phyloP scores from a whole-genome alignment of 179 eudicot genomes.

The Carnegiea gigantea region DNA sequence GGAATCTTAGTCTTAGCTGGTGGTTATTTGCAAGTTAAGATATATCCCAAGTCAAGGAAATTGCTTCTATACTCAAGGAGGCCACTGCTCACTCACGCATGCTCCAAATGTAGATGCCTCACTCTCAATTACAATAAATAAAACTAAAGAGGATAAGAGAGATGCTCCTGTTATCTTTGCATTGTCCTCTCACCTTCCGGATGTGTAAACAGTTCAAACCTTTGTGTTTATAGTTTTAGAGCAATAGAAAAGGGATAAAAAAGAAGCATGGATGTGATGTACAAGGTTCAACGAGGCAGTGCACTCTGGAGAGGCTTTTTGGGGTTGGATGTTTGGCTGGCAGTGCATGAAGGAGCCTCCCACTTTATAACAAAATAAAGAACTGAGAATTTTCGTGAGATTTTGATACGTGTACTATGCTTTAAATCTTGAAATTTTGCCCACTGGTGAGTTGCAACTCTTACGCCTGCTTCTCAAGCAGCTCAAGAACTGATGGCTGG shows the following conservation, averaged over 20 bases:
- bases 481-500: background rate
- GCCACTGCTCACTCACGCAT: too few species aligned
- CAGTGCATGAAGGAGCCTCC: background rate
- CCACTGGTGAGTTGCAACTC: background rate
- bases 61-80: too few species aligned
- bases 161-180: background rate
- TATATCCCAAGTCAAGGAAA: too few species aligned
- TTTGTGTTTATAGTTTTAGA: background rate
- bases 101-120: background rate
- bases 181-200: background rate
- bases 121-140: background rate
- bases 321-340: background rate
- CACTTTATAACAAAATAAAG: background rate
- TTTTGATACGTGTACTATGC: background rate
- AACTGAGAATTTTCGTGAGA: background rate
- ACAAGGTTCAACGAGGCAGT: background rate
- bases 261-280: background rate
- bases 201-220: background rate
- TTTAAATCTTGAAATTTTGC: background rate
- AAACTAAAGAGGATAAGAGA: background rate
- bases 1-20: too few species aligned
- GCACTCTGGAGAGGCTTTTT: background rate
- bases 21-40: too few species aligned
- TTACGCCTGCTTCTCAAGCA: background rate
- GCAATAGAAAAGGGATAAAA: background rate